Evolutionary conservation across 768 basidiomycete species (phyloP).

Genomic region (Agrocybe pediades): DNA sequence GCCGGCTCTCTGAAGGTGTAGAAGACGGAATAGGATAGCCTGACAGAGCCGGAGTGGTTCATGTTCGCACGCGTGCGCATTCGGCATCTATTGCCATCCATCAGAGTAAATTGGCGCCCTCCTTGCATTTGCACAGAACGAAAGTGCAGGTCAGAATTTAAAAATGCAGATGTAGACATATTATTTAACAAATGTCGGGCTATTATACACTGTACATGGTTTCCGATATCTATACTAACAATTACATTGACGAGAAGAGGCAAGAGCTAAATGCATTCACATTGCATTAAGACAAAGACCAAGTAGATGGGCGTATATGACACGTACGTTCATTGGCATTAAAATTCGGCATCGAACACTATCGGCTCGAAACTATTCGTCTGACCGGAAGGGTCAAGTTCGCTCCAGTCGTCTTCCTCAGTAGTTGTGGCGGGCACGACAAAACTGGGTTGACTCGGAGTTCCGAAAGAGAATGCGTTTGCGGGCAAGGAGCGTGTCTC

Average conservation of each 20-base stretch:
- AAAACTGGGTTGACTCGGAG: neutral
- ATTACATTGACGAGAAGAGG: no score
- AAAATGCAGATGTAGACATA: no score
- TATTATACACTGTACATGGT: no score
- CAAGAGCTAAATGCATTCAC: neutral
- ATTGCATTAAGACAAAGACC: neutral
- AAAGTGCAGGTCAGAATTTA: no score
- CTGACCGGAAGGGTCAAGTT: conserved; percentile 17
- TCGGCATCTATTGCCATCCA: conserved; percentile 2
- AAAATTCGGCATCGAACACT: conserved; percentile 7
- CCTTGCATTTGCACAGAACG: no score
- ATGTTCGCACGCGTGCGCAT: conserved; percentile 3
- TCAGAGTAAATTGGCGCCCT: no score
- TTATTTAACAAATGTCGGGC: no score
- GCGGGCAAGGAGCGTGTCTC: conserved; percentile 40
- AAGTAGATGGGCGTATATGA: neutral
- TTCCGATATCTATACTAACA: no score
- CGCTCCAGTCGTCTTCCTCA: conserved; percentile 48
- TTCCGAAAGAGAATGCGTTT: conserved; percentile 20
- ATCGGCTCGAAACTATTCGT: conserved; percentile 25
- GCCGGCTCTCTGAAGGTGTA: neutral
- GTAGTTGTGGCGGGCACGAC: conserved; percentile 13
- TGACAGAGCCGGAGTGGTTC: no score
- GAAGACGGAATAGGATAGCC: neutral
- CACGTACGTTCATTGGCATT: neutral